These are phyloP conservation scores for Monosporascus cannonballus DNA, from an alignment of 2,329 filamentous ascomycete species.

Conservation along the genomic window DNA sequence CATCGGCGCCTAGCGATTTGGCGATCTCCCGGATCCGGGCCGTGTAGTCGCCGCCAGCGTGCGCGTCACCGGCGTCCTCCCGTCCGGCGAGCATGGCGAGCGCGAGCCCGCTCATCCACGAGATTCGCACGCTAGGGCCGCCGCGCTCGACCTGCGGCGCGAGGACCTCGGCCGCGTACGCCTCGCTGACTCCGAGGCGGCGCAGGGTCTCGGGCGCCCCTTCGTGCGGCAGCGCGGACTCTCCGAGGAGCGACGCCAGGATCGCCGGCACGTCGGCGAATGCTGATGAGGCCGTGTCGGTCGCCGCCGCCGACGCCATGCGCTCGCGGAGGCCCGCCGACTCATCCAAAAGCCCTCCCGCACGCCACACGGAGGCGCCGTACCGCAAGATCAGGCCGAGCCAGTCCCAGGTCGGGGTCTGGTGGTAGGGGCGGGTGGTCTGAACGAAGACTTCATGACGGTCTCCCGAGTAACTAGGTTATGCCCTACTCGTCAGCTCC, in stretches of 20 bases:
- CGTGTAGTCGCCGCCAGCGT: conserved; percentile 13
- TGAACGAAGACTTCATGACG: not conserved
- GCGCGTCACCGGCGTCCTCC: conserved; percentile 13
- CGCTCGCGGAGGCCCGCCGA: conserved; percentile 7
- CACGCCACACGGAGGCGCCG: conserved; percentile 14
- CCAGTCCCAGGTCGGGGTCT: conserved; percentile 11
- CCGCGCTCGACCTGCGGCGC: conserved; percentile 14
- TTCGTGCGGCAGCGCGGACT: conserved; percentile 5
- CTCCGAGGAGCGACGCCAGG: conserved; percentile 6
- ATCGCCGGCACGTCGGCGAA: conserved; percentile 7
- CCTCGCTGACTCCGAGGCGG: conserved; percentile 10
- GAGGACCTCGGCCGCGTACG: conserved; percentile 14
- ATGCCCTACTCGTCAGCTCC: not conserved
- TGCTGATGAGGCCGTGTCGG: not conserved
- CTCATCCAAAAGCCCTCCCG: conserved; percentile 6
- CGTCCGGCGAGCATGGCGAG: conserved; percentile 12
- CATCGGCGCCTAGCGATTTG: not conserved
- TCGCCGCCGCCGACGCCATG: not conserved
- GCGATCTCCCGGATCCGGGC: conserved; percentile 9
- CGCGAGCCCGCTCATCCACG: conserved; percentile 10
- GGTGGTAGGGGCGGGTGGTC: conserved; percentile 14
- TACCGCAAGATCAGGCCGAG: conserved; percentile 14
- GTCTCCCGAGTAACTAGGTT: conserved; percentile 8
- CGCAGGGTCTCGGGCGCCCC: conserved; percentile 5
- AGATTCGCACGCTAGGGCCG: conserved; percentile 6